Evolutionary conservation across 2,329 filamentous ascomycete species (phyloP).

Genomic region (Hypoxylon sp.): DNA sequence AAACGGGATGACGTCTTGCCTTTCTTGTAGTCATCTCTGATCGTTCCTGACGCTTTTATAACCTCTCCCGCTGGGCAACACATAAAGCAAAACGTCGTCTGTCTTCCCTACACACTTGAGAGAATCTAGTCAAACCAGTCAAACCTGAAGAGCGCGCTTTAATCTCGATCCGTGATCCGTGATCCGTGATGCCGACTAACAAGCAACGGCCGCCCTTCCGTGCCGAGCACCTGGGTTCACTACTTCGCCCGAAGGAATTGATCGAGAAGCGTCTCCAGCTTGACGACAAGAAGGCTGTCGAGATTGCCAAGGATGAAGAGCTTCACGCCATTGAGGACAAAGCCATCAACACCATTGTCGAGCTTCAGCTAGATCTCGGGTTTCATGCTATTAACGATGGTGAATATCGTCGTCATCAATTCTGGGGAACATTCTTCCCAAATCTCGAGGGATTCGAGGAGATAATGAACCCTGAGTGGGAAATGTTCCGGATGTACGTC

Average conservation of each 20-base stretch:
- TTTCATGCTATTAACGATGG: slow-evolving; percentile 72
- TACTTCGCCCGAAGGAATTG: slow-evolving; percentile 75
- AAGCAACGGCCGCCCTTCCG: slow-evolving; percentile 71
- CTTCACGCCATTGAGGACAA: slow-evolving; percentile 69
- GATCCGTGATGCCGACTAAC: slow-evolving; percentile 47
- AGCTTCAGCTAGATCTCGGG: slow-evolving; percentile 75
- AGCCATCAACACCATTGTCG: slow-evolving; percentile 75
- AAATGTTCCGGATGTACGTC: slow-evolving; percentile 67
- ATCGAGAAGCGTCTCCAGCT: slow-evolving; percentile 69
- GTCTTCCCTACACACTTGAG: neutral
- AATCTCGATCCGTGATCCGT: slow-evolving; percentile 2
- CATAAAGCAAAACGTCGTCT: neutral
- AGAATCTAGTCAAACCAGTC: neutral
- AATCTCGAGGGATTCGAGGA: slow-evolving; percentile 60
- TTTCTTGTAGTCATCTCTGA: neutral
- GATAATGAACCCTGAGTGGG: slow-evolving; percentile 63
- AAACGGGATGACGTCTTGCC: slow-evolving; percentile 37
- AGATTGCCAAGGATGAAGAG: slow-evolving; percentile 56
- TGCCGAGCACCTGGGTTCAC: slow-evolving; percentile 80
- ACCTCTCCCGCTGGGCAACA: neutral
- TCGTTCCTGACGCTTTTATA: slow-evolving; percentile 7
- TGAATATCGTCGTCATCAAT: slow-evolving; percentile 60
- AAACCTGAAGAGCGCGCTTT: neutral
- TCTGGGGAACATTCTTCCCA: slow-evolving; percentile 63
- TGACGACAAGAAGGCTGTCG: slow-evolving; percentile 55